phyloP scores from a whole-genome alignment of 805 yeast genomes.

The Candida coleopterorum region DNA sequence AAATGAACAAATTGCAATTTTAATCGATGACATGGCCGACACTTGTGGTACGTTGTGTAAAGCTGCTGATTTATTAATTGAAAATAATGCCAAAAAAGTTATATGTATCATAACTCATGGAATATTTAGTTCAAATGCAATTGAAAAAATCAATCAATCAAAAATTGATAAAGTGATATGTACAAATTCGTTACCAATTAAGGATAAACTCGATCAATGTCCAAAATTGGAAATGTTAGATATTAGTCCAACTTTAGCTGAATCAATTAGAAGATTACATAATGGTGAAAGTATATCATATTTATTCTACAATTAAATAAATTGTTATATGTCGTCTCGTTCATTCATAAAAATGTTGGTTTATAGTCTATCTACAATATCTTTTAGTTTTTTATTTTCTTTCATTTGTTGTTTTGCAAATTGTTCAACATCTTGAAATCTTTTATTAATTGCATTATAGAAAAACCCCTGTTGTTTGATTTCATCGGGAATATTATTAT shows the following conservation, averaged over 20 bases:
- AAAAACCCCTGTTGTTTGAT: constrained; percentile 26
- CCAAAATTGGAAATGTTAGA: constrained; percentile 77
- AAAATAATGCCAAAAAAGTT: constrained; percentile 77
- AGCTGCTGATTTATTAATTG: constrained; percentile 83
- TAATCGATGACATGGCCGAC: constrained; percentile 97
- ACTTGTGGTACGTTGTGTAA: constrained; percentile 96
- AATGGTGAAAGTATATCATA: constrained; percentile 95
- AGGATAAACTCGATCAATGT: constrained; percentile 52
- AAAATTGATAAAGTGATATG: constrained; percentile 74
- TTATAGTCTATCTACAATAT: constrained; percentile 11
- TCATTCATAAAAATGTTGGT: constrained; percentile 1
- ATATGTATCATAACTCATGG: constrained; percentile 96
- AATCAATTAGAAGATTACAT: constrained; percentile 89
- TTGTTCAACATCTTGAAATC: constrained; percentile 87
- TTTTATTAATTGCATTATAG: constrained; percentile 48
- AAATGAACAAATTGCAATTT: constrained; percentile 69
- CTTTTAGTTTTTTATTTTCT: constrained; percentile 53
- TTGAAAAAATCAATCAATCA: constrained; percentile 63
- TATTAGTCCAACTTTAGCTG: constrained; percentile 83
- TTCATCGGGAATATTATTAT: constrained; percentile 46
- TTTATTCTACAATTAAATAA: constrained; percentile 65
- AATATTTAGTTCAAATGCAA: constrained; percentile 81
- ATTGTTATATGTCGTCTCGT: too few relatives aligned
- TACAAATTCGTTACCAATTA: constrained; percentile 89
- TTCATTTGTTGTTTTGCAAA: constrained; percentile 81